Percentiles rank a stretch among this genome's conserved stretches.
Evolutionary conservation across 768 basidiomycete species (phyloP).

Genomic region (Jaapia argillacea): DNA sequence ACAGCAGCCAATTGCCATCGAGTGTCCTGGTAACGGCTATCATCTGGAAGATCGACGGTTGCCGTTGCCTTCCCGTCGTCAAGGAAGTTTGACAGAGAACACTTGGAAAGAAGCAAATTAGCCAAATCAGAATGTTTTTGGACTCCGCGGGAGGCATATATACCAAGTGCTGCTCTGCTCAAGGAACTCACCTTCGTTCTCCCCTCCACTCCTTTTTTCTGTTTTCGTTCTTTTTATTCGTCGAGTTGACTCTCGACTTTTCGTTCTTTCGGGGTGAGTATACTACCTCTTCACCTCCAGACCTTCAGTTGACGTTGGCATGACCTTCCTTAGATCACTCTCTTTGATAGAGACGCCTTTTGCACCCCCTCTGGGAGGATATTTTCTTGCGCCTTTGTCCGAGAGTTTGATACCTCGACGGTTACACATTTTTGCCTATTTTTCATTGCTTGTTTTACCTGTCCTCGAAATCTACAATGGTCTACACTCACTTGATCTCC

Average conservation of each 20-base stretch:
- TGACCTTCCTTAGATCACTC: constrained; percentile 35
- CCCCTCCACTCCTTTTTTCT: constrained; percentile 20
- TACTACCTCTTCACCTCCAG: background rate
- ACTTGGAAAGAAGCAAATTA: no score
- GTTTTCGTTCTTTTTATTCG: constrained; percentile 28
- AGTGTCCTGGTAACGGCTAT: no score
- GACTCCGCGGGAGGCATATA: no score
- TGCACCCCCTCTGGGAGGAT: constrained; percentile 54
- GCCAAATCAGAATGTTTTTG: no score
- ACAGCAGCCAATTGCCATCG: no score
- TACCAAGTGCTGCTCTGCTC: no score
- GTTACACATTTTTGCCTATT: constrained; percentile 22
- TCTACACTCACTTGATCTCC: constrained; percentile 43
- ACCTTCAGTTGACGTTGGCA: constrained; percentile 2
- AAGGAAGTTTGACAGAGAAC: no score
- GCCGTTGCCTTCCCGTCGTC: no score
- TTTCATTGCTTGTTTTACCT: constrained; percentile 16
- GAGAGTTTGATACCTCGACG: constrained; percentile 35
- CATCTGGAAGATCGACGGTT: no score
- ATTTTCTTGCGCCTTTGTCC: constrained; percentile 30
- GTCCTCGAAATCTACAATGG: constrained; percentile 45
- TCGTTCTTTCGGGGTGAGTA: constrained; percentile 32
- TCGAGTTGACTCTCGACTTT: constrained; percentile 65
- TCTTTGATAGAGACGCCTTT: constrained; percentile 63
- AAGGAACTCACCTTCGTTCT: constrained; percentile 19